Percentiles rank a stretch among this genome's conserved stretches.
These are phyloP conservation scores for Trypanosoma conorhini DNA, from an alignment of 208 protist species.

Conservation along the genomic window DNA sequence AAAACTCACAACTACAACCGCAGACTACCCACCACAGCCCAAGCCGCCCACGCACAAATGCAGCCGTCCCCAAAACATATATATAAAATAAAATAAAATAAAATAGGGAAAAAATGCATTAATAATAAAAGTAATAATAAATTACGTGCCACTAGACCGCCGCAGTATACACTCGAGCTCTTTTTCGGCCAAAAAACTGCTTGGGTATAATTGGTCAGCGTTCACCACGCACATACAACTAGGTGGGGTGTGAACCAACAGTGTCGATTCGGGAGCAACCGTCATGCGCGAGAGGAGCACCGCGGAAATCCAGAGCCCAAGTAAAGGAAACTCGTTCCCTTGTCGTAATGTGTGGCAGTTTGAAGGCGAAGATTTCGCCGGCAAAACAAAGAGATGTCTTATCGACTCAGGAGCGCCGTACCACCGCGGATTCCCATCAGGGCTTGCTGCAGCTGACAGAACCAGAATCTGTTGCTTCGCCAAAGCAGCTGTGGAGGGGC, in stretches of 20 bases:
- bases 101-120: constrained; percentile 8
- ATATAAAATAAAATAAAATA: background rate
- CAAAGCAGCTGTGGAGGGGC: background rate
- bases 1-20: too few species aligned
- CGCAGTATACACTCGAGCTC: constrained; percentile 18
- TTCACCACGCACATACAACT: constrained; percentile 20
- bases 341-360: background rate
- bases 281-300: background rate
- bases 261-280: background rate
- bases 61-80: too few species aligned
- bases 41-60: too few species aligned
- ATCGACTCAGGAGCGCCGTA: constrained; percentile 2
- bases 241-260: constrained; percentile 11
- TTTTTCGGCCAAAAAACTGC: constrained; percentile 10
- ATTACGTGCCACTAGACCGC: background rate
- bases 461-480: constrained; percentile 1
- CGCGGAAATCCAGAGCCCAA: constrained; percentile 20
- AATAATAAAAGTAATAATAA: background rate
- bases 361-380: constrained; percentile 1
- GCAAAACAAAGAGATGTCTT: constrained; percentile 10
- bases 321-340: background rate
- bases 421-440: constrained; percentile 20
- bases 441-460: constrained; percentile 13
- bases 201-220: constrained; percentile 26
- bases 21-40: too few species aligned